A percentile compares a stretch with the other conserved stretches of the same genome.
These are phyloP conservation scores for Pittosporum tobira DNA, from an alignment of 129 eudicot genomes.

Conservation along the genomic window DNA sequence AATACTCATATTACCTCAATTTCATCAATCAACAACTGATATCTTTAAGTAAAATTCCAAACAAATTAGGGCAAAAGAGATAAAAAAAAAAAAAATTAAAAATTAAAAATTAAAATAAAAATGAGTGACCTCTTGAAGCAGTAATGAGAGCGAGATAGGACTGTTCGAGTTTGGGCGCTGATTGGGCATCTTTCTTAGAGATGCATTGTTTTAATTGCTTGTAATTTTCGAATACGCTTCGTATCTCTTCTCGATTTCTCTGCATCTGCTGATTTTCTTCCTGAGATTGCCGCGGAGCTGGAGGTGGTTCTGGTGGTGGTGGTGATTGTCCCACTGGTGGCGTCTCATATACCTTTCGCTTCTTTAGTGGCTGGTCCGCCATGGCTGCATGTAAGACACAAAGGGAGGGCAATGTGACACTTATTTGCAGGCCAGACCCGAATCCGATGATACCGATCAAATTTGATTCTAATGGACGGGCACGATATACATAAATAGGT, in stretches of 20 bases:
- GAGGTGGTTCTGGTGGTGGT: conserved; percentile 14
- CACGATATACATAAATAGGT: no score
- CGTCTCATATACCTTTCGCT: conserved; percentile 63
- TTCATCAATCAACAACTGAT: neutral
- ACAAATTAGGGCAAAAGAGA: neutral
- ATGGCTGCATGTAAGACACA: conserved; percentile 19
- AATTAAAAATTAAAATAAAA: neutral
- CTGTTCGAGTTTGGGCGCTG: conserved; percentile 63
- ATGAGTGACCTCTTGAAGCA: conserved; percentile 64
- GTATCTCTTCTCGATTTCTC: conserved; percentile 70
- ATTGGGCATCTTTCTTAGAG: conserved; percentile 29
- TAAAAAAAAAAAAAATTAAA: neutral
- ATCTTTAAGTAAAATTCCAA: neutral
- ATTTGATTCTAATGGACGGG: no score
- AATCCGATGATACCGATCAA: no score
- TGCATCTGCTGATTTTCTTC: conserved; percentile 59
- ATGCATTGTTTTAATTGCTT: conserved; percentile 56
- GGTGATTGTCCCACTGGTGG: conserved; percentile 25
- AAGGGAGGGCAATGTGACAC: neutral
- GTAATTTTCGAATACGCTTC: conserved; percentile 44
- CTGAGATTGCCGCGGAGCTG: conserved; percentile 33
- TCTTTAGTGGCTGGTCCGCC: conserved; percentile 94
- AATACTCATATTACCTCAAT: no score
- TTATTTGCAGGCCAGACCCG: no score
- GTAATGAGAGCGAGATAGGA: conserved; percentile 65